phyloP scores from a whole-genome alignment of 768 basidiomycete genomes.

The Plicaturopsis crispa region DNA sequence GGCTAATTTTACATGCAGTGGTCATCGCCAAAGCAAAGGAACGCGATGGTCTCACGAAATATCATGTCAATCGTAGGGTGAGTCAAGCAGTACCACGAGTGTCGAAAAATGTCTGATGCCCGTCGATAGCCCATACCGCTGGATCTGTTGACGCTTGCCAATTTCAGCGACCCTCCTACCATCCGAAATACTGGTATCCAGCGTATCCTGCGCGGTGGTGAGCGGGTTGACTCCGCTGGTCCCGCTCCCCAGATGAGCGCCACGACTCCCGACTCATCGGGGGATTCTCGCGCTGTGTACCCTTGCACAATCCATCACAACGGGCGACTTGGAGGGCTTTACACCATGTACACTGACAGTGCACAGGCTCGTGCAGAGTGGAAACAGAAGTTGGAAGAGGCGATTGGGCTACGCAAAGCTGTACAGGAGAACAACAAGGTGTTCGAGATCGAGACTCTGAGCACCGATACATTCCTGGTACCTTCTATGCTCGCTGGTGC shows the following conservation, averaged over 20 bases:
- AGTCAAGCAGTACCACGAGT: slow-evolving; percentile 14
- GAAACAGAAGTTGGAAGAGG: slow-evolving; percentile 86
- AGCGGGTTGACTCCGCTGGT: slow-evolving; percentile 18
- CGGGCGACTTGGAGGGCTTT: slow-evolving; percentile 79
- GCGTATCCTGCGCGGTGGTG: slow-evolving; percentile 46
- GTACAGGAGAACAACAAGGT: slow-evolving; percentile 94
- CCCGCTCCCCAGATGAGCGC: slow-evolving; percentile 22
- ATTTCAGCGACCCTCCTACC: slow-evolving; percentile 73
- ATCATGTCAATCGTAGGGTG: slow-evolving; percentile 76
- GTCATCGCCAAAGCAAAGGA: slow-evolving; percentile 85
- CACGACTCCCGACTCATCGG: slow-evolving; percentile 28
- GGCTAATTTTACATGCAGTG: slow-evolving; percentile 41
- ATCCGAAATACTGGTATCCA: slow-evolving; percentile 70
- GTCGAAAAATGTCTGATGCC: slow-evolving; percentile 1
- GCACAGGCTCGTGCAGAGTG: slow-evolving; percentile 72
- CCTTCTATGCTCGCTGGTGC: slow-evolving; percentile 50
- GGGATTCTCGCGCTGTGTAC: slow-evolving; percentile 71
- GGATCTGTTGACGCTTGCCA: slow-evolving; percentile 79
- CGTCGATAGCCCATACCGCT: slow-evolving; percentile 77
- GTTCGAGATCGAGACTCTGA: slow-evolving; percentile 88
- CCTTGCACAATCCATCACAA: slow-evolving; percentile 89
- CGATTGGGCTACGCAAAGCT: slow-evolving; percentile 73
- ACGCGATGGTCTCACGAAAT: slow-evolving; percentile 67
- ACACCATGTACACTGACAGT: slow-evolving; percentile 84
- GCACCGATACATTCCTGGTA: slow-evolving; percentile 80